Evolutionary conservation across 176 grass and related monocot species (phyloP).

Genomic region (Rhipidocladum racemiflorum): DNA sequence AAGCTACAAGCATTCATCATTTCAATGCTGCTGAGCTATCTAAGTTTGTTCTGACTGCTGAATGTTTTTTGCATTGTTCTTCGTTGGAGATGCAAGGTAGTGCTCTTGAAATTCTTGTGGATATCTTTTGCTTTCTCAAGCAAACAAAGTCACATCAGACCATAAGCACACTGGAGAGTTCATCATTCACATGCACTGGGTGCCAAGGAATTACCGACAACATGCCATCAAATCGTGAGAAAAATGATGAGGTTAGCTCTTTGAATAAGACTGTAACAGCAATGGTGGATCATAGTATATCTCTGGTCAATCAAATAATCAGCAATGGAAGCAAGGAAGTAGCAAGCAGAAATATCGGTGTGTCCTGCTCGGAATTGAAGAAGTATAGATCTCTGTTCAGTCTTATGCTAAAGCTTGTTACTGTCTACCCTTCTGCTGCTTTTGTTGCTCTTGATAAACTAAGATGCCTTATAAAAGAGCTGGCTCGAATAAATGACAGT

Average conservation of each 20-base stretch:
- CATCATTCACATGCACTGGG: conserved; percentile 11
- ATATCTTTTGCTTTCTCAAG: conserved; percentile 53
- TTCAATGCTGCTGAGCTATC: conserved; percentile 38
- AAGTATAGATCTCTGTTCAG: conserved; percentile 40
- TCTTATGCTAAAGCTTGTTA: conserved; percentile 59
- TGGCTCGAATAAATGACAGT: conserved; percentile 29
- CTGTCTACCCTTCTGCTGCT: conserved; percentile 54
- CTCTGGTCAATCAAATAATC: conserved; percentile 36
- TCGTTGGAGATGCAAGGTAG: no score
- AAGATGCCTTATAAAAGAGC: conserved; percentile 48
- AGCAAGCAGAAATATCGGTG: not conserved
- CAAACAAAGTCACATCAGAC: conserved; percentile 26
- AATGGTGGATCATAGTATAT: conserved; percentile 46
- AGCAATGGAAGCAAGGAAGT: conserved; percentile 19
- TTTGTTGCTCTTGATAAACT: conserved; percentile 55
- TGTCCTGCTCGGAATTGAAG: conserved; percentile 39
- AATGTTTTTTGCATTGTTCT: conserved; percentile 33
- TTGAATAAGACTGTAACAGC: conserved; percentile 38
- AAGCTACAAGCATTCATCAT: conserved; percentile 23
- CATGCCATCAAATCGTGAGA: conserved; percentile 27
- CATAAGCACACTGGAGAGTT: not conserved
- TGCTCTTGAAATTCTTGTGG: conserved; percentile 47
- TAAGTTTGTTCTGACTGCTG: conserved; percentile 44
- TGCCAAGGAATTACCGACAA: conserved; percentile 31
- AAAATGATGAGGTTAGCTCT: conserved; percentile 29